A percentile compares a stretch with the other conserved stretches of the same genome.
phyloP scores from a whole-genome alignment of 768 basidiomycete genomes.

The Trametes cingulata region DNA sequence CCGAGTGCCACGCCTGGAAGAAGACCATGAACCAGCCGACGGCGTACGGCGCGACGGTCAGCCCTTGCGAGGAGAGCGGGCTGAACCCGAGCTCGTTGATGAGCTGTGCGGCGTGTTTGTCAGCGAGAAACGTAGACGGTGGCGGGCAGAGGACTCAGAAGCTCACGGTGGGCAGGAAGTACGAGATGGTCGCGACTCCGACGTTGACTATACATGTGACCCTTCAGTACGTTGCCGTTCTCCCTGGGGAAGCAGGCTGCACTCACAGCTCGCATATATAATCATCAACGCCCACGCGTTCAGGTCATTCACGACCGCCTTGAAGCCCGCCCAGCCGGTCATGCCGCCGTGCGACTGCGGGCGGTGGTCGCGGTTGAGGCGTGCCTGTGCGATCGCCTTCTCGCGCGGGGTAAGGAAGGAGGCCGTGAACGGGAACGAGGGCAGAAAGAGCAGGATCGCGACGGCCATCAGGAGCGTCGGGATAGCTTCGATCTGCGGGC shows the following conservation, averaged over 20 bases:
- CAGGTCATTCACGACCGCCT: slow-evolving; percentile 48
- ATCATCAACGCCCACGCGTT: slow-evolving; percentile 56
- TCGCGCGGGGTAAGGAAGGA: slow-evolving; percentile 53
- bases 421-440: slow-evolving; percentile 57
- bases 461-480: slow-evolving; percentile 55
- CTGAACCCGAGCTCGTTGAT: slow-evolving; percentile 59
- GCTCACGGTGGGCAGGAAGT: slow-evolving; percentile 55
- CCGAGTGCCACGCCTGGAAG: slow-evolving; percentile 56
- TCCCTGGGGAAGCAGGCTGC: not conserved
- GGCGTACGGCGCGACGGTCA: slow-evolving; percentile 58
- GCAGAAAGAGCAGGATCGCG: slow-evolving; percentile 50
- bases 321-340: slow-evolving; percentile 57
- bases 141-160: too few relatives aligned
- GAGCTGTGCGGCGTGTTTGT: slow-evolving; percentile 34
- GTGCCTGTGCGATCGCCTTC: slow-evolving; percentile 57
- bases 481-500: slow-evolving; percentile 51
- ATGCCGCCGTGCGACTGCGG: slow-evolving; percentile 60
- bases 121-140: not conserved
- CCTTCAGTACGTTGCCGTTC: not conserved
- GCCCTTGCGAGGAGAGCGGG: slow-evolving; percentile 55
- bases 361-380: slow-evolving; percentile 54
- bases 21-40: slow-evolving; percentile 59
- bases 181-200: slow-evolving; percentile 55
- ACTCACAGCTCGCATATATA: slow-evolving; percentile 45
- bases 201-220: slow-evolving; percentile 46